Evolutionary conservation across 495 filamentous ascomycete species (phyloP).

Genomic region (Podospora australis): DNA sequence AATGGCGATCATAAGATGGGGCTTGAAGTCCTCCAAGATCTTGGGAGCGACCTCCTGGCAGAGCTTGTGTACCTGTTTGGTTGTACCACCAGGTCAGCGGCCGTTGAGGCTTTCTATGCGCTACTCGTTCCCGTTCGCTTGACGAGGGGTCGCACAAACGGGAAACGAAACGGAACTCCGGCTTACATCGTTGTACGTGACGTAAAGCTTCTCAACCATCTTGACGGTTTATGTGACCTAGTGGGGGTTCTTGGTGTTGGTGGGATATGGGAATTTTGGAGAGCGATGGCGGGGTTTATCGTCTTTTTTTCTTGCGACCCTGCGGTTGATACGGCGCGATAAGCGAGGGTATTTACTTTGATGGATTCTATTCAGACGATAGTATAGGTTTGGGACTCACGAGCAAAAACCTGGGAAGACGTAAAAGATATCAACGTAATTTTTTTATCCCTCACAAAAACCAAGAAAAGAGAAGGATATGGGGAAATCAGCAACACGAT

Average conservation of each 20-base stretch:
- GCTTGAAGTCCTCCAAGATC: conserved; percentile 78
- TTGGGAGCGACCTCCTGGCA: conserved; percentile 75
- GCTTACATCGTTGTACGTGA: conserved; percentile 90
- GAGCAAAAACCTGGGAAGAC: neutral
- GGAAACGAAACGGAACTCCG: conserved; percentile 1
- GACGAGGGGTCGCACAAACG: too few relatives aligned
- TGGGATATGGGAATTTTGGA: neutral
- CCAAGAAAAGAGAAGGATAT: neutral
- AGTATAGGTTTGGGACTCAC: neutral
- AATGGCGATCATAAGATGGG: conserved; percentile 97
- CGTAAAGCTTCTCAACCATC: conserved; percentile 87
- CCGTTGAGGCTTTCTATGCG: too few relatives aligned
- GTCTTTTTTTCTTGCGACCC: neutral
- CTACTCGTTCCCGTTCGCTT: too few relatives aligned
- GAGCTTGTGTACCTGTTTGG: conserved; percentile 85
- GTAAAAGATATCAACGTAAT: neutral
- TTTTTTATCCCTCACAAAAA: too few relatives aligned
- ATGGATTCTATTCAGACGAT: neutral
- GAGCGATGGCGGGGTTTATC: neutral
- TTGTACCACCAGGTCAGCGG: too few relatives aligned
- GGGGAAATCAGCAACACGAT: neutral
- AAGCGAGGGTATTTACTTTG: too few relatives aligned
- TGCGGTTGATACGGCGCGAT: neutral
- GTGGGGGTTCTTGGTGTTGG: conserved; percentile 4
- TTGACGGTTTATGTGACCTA: conserved; percentile 25